Evolutionary conservation across 768 basidiomycete species (phyloP).

Genomic region (Crucibulum laeve): DNA sequence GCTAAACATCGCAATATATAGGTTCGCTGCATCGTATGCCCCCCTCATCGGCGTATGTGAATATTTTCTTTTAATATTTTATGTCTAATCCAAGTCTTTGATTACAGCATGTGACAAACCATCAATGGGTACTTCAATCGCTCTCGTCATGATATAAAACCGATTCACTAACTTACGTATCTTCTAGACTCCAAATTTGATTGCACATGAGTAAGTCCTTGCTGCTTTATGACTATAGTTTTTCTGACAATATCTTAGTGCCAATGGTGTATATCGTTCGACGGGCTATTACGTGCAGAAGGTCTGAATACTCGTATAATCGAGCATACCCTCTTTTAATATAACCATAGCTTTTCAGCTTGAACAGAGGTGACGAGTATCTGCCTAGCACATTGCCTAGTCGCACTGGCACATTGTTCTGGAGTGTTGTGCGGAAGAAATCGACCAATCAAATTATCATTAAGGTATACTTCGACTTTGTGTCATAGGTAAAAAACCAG

Average conservation of each 20-base stretch:
- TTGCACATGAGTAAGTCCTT: conserved; percentile 55
- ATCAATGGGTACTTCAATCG: conserved; percentile 46
- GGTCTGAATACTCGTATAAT: conserved; percentile 22
- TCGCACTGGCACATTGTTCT: conserved; percentile 45
- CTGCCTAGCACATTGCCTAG: conserved; percentile 58
- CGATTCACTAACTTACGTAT: conserved; percentile 1
- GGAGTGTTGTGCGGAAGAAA: conserved; percentile 50
- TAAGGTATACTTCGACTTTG: conserved; percentile 36
- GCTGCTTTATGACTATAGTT: not conserved
- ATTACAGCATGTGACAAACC: conserved; percentile 41
- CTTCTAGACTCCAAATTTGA: conserved; percentile 51
- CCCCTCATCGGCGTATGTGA: conserved; percentile 44
- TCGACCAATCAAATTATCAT: conserved; percentile 43
- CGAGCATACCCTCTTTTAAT: not conserved
- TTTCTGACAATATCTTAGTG: conserved; percentile 23
- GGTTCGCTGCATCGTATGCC: conserved; percentile 59
- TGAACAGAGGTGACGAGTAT: conserved; percentile 61
- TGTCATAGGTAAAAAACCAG: not conserved
- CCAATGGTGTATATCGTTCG: conserved; percentile 50
- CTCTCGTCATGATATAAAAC: not conserved
- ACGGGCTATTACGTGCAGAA: conserved; percentile 63
- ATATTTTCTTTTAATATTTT: not conserved
- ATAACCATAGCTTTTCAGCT: conserved; percentile 49
- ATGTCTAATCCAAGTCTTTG: conserved; percentile 1
- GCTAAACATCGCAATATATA: conserved; percentile 28